These are phyloP conservation scores for Blumeria graminis DNA, from an alignment of 2,329 filamentous ascomycete genomes.

Conservation along the genomic window DNA sequence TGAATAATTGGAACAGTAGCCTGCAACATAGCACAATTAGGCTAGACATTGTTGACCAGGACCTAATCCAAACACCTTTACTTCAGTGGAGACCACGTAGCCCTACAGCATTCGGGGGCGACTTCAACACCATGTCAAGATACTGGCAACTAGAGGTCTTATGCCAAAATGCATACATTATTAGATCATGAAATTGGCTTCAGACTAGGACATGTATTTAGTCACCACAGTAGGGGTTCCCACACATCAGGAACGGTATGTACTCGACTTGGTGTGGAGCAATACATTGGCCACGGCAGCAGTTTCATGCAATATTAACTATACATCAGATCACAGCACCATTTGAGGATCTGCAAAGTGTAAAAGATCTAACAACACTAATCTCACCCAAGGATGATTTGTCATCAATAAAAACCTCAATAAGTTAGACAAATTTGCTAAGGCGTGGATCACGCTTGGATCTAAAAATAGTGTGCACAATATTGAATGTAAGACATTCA, in stretches of 20 bases:
- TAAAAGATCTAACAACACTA: background rate
- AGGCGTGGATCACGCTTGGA: background rate
- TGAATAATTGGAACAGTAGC: no score
- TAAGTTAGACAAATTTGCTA: background rate
- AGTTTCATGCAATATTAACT: background rate
- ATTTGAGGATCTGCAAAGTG: background rate
- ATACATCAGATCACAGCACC: background rate
- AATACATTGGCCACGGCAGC: background rate
- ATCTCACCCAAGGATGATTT: background rate
- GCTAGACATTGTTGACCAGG: no score
- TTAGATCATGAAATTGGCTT: background rate
- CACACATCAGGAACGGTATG: background rate
- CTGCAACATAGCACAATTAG: no score
- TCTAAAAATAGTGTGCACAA: background rate
- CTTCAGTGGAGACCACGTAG: no score
- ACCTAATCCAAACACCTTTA: no score
- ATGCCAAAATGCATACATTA: background rate
- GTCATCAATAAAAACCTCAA: background rate
- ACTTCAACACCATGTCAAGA: background rate
- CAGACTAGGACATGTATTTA: background rate
- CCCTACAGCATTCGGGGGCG: background rate
- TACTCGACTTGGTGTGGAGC: background rate
- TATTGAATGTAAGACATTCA: background rate
- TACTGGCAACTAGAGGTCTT: background rate
- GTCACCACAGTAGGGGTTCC: background rate